Base-by-base conservation (phyloP, 225 moss, liverwort and hornwort species). In the Marchantia paleacea region DNA sequence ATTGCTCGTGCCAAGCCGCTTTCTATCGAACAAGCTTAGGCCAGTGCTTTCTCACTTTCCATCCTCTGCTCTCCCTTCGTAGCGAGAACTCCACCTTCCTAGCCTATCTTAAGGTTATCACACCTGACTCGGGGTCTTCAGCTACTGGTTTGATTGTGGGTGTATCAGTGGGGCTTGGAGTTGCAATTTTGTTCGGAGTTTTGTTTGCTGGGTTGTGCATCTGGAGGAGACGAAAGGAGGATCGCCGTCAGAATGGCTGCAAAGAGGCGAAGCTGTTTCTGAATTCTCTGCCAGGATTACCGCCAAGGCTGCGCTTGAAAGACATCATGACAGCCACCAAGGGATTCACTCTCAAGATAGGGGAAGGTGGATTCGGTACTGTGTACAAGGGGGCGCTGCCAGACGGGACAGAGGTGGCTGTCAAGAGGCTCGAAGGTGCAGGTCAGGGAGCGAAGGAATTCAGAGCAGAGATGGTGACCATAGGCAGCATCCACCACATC, bases 401-500 rank as follows among this genome's bases (percentile, higher is more conserved):
- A 48, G 48, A 70, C 48, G 69, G 69, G 3, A 39, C 39, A 19
- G 69, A 70, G 48, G 69, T 70, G 48, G 69, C 69, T 70, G 69
- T 70, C 48, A 70, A 70, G 10, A 39, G 48, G 8, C 69, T 70
- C 18, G 20, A 70, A 70, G 69, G 69, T 49, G 69, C 69, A 70
- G 20, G 69, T 70, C 69, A 70, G 47, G 77, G 77, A 47, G 26
- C 26, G 7, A 62, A n/a, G 62, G 62, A 60, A 77, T 77, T 77
- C 12, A 22, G 77, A 16, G 77, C 61, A 49, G 77, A 77, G 49
- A 61, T 77, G 48, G 77, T 26, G 6, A 77, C 22, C 39, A 70
- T 70, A 1, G 69, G 69, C 69, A 70, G 48, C 47, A 70, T 70
- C 48, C 69, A 70, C 69, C 77, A 77, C 77, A 77, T 77, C 22